A percentile compares a stretch with the other conserved stretches of the same genome.
Evolutionary conservation across 2,329 filamentous ascomycete species (phyloP).

Genomic region (Nothophoma quercina): DNA sequence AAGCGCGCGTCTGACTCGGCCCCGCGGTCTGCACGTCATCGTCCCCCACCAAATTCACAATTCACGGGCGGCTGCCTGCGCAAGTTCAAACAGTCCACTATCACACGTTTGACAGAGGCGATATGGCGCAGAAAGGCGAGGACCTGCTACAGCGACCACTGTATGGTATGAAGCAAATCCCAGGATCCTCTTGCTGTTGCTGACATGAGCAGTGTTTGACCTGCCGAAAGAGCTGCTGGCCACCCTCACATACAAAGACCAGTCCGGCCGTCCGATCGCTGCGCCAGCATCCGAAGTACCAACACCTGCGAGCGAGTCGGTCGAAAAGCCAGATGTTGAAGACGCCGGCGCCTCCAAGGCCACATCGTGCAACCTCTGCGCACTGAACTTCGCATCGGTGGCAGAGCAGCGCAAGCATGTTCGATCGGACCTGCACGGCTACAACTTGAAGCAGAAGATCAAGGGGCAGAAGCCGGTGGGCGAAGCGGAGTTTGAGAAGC

Average conservation of each 20-base stretch:
- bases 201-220: slow-evolving; percentile 72
- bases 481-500: slow-evolving; percentile 84
- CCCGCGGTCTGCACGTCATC: slow-evolving; percentile 20
- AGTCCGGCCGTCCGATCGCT: slow-evolving; percentile 29
- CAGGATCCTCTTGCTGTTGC: neutral
- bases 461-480: slow-evolving; percentile 74
- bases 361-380: slow-evolving; percentile 83
- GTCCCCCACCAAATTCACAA: slow-evolving; percentile 21
- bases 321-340: slow-evolving; percentile 49
- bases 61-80: slow-evolving; percentile 11
- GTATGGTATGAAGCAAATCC: slow-evolving; percentile 40
- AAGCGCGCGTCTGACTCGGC: slow-evolving; percentile 13
- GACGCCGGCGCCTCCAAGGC: slow-evolving; percentile 59
- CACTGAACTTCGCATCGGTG: slow-evolving; percentile 72
- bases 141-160: slow-evolving; percentile 48
- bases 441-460: slow-evolving; percentile 92
- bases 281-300: slow-evolving; percentile 21
- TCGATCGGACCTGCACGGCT: slow-evolving; percentile 89
- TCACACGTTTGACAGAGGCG: neutral
- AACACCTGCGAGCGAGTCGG: slow-evolving; percentile 26
- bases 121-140: slow-evolving; percentile 43
- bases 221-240: slow-evolving; percentile 76
- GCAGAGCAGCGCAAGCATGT: slow-evolving; percentile 86
- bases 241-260: slow-evolving; percentile 67
- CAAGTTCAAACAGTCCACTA: neutral